Conservation (phyloP, 371 early-diverging fungal species). For the Apophysomyces ossiformis region DNA sequence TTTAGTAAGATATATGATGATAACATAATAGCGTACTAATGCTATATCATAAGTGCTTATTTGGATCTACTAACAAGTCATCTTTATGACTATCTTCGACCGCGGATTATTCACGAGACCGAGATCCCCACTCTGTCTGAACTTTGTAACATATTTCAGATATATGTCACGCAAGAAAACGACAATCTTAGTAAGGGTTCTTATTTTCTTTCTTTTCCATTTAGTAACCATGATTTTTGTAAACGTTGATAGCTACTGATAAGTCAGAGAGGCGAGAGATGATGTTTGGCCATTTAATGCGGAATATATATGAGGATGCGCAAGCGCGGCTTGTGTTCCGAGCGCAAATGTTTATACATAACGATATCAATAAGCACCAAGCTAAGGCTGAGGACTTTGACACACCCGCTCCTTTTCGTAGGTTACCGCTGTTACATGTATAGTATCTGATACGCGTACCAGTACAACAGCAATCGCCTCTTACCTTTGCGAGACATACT, state of each 20-base stretch:
- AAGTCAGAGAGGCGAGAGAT: conserved; percentile 21
- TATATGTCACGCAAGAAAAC: conserved; percentile 62
- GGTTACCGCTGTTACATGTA: conserved; percentile 8
- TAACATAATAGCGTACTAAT: neutral
- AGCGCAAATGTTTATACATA: conserved; percentile 79
- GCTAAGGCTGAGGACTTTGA: conserved; percentile 73
- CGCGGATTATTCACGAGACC: conserved; percentile 84
- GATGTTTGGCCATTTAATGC: conserved; percentile 73
- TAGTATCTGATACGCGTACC: neutral
- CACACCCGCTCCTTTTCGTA: neutral
- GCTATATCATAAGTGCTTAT: conserved; percentile 56
- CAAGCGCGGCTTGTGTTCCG: conserved; percentile 86
- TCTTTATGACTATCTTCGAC: conserved; percentile 85
- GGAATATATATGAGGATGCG: conserved; percentile 81
- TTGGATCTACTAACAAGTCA: conserved; percentile 66
- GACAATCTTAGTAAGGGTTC: conserved; percentile 26
- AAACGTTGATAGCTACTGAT: neutral
- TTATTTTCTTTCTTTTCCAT: conserved; percentile 8
- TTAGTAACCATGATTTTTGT: neutral
- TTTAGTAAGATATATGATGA: conserved; percentile 36
- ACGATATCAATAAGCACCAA: conserved; percentile 78
- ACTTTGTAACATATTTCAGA: conserved; percentile 75
- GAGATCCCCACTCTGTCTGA: conserved; percentile 81
- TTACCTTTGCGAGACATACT: conserved; percentile 26
- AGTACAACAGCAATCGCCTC: conserved; percentile 24